Evolutionary conservation across 2,329 filamentous ascomycete species (phyloP), one percentile per base, ranked within the genome.

Genomic region (Penicillium hordei): DNA sequence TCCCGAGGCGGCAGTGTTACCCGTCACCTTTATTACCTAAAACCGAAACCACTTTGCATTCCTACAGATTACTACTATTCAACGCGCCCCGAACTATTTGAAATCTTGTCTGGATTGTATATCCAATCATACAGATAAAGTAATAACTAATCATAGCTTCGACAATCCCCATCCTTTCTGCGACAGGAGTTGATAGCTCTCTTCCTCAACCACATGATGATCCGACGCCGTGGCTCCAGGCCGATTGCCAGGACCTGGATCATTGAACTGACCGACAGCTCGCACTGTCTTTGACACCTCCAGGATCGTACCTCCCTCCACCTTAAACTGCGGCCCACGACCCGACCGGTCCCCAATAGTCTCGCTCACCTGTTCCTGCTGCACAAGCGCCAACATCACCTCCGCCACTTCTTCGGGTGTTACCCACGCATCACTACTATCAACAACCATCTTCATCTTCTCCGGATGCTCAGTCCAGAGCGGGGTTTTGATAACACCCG

Each of bases 391-490:
- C 55, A 86, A 60, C 84, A 87, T 86, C 2, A 81, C 82, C 42
- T 80, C 76, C 0, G 83, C 84, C 0, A 87, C 84, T 63, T 86
- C 82, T 63, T 86, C 83, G 0, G 84, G 77, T n/a, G 79, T 82
- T 15, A 85, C 83, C 84, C 84, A 87, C 58, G 70, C 75, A 65
- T 86, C 84, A 15, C 71, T 68, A 9, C 65, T 69, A 31, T 77
- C 72, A 38, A 81, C 76, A 0, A 86, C 58, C 61, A 82, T 79
- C 57, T 74, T 74, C 64, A 86, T 51, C 67, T 87, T 87, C 69
- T 87, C 84, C 0, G 83, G 82, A 62, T 86, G 78, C 3, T 86
- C 84, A 0, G 80, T 84, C 83, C 83, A 87, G 5, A 87, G 71
- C 7, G 85, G 85, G 13, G 85, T 87, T 60, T 81, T 84, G 63